Evolutionary conservation across 139 green algal genomes (phyloP), one percentile per base, ranked within the genome.

Genomic region (Picochlorum sp.): DNA sequence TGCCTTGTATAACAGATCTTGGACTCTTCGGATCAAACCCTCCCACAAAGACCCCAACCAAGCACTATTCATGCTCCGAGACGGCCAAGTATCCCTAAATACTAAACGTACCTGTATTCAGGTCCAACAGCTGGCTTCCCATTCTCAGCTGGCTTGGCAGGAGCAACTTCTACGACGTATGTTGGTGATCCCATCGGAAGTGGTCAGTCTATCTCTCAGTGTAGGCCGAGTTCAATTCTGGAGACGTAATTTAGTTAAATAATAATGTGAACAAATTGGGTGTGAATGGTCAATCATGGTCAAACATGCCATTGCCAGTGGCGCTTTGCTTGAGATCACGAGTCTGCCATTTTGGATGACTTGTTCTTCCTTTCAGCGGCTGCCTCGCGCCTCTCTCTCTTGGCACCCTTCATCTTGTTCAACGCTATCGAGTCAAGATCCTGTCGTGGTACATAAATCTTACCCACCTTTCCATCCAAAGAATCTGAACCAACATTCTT

Each of bases 361-460:
- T 46, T 30, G 28, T 34, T 66, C 61, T 38, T 44, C 49, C 23
- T 52, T 7, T 20, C 56, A 44, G 20, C 60, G 20, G 61, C 68
- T 49, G 60, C 21, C 8, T 56, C 74, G 2, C 83, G 64, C 15
- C 82, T 71, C 63, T 89, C 80, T 13, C 87, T 67, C 79, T 95
- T 93, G 52, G 84, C 38, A 5, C 83, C 80, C 85, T 97, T 97
- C 47, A 77, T 79, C 74, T 96, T 96, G 37, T 74, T 69, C 9
- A 95, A 75, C 15, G 80, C 80, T 50, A 96, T 84, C 21, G 54
- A 72, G 64, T 82, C 82, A 23, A 96, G 64, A 50, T 88, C 79
- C 69, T 97, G 91, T 63, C 79, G 80, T 18, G 89, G 91, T 80
- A 97, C 87, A 81, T 96, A 97, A 62, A 97, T 90, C 59, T 85